Percentiles rank a stretch among this genome's conserved stretches.
Evolutionary conservation across 106 monocot genomes (phyloP).

Genomic region (Iris macrosiphon): DNA sequence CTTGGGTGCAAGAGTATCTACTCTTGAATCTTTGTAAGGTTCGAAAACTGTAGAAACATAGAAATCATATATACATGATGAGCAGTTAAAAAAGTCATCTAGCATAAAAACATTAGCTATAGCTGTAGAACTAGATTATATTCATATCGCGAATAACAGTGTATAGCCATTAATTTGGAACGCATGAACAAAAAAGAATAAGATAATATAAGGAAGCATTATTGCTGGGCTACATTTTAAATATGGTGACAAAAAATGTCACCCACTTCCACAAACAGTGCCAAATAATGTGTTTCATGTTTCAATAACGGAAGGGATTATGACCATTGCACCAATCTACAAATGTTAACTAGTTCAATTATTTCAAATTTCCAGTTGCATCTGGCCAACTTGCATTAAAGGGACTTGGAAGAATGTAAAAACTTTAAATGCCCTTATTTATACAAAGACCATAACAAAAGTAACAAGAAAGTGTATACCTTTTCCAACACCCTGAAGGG

Average conservation of each 20-base stretch:
- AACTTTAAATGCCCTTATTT: neutral
- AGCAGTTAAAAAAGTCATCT: neutral
- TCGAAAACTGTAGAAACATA: slow-evolving; percentile 89
- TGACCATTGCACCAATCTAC: too few relatives aligned
- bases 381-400: too few relatives aligned
- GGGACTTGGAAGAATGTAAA: neutral
- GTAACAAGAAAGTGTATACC: slow-evolving; percentile 17
- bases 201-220: neutral
- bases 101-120: neutral
- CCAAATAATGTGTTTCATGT: too few relatives aligned
- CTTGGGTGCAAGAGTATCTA: slow-evolving; percentile 64
- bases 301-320: neutral
- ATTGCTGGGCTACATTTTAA: too few relatives aligned
- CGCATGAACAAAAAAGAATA: neutral
- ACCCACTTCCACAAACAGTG: too few relatives aligned
- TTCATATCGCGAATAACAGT: neutral
- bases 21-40: slow-evolving; percentile 83
- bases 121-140: neutral
- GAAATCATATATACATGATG: too few relatives aligned
- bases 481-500: slow-evolving; percentile 74
- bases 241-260: too few relatives aligned
- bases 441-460: neutral
- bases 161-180: neutral
- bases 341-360: too few relatives aligned
- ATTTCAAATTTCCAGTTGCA: too few relatives aligned